Percentiles rank a stretch among this genome's conserved stretches.
phyloP scores from a whole-genome alignment of 106 monocot species.

The Alisma plantagoaquatica region DNA sequence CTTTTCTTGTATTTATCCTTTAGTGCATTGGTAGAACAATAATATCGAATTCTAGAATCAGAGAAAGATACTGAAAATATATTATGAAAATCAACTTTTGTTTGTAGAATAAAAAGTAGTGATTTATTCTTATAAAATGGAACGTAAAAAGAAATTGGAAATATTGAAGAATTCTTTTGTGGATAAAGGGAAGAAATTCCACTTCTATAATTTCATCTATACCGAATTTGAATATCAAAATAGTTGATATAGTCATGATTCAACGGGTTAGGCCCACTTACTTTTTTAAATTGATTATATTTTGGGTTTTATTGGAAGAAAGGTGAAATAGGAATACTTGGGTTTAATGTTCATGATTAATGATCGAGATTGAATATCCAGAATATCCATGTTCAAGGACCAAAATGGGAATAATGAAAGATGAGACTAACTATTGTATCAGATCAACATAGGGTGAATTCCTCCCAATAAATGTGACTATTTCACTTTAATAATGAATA shows the following conservation, averaged over 20 bases:
- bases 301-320: neutral
- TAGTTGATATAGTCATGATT: neutral
- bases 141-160: no score
- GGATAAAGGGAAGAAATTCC: neutral
- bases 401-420: neutral
- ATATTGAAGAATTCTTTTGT: neutral
- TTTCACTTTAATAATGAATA: no score
- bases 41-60: neutral
- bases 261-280: neutral
- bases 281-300: neutral
- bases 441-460: neutral
- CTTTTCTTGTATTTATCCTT: no score
- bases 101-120: neutral
- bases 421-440: neutral
- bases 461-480: neutral
- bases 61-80: conserved; percentile 2
- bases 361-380: neutral
- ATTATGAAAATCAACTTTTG: neutral
- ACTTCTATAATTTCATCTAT: neutral
- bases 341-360: neutral
- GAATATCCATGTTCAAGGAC: no score
- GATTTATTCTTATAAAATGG: no score
- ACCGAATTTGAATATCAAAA: conserved; percentile 1
- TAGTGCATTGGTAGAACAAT: no score
- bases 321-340: neutral